Evolutionary conservation across 306 rosid genomes (phyloP), one percentile per base, ranked within the genome.

Genomic region (Castanea crenata): DNA sequence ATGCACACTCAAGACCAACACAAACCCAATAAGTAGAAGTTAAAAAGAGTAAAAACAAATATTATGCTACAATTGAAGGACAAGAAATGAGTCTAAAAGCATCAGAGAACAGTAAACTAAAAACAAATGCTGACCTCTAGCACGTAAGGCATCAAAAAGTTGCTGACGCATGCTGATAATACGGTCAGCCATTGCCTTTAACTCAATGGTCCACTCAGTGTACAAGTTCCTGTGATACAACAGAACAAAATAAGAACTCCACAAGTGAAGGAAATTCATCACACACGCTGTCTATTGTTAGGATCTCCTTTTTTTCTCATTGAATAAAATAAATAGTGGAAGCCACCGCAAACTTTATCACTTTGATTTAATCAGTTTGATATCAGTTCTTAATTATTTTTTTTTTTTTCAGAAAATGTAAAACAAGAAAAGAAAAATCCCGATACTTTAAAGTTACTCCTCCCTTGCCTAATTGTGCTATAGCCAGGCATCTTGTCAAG

Each of bases 101-200:
- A 49, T 25, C 34, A 25, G 67, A 61, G 3, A 35, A 68, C 27
- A 19, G 72, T 14, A 35, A 69, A 57, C 74, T 73, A 49, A 49
- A 49, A 49, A 44, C 2, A 73, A 69, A 86, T n/a, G 65, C 86
- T 81, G 73, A 96, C 99, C 97, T 88, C 90, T 87, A 55, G 97
- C 79, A 4, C 38, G 61, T 77, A 96, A 85, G 87, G 99, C 92
- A 74, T 93, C 96, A 55, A 93, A 93, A 69, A 96, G 99, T 85
- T 93, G 86, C 59, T 88, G 92, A 44, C 97, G 99, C 98, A 96
- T 96, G 87, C 78, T 88, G 81, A 96, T 96, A 74, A 96, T 96
- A 3, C 98, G 95, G 78, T 96, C 98, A 76, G 99, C 99, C 99
- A 96, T 96, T 79, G 82, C 97, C 90, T 93, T 96, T 92, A 96